Evolutionary conservation across 768 basidiomycete species (phyloP), one percentile per base, ranked within the genome.

Genomic region (Tylopilus balloui): DNA sequence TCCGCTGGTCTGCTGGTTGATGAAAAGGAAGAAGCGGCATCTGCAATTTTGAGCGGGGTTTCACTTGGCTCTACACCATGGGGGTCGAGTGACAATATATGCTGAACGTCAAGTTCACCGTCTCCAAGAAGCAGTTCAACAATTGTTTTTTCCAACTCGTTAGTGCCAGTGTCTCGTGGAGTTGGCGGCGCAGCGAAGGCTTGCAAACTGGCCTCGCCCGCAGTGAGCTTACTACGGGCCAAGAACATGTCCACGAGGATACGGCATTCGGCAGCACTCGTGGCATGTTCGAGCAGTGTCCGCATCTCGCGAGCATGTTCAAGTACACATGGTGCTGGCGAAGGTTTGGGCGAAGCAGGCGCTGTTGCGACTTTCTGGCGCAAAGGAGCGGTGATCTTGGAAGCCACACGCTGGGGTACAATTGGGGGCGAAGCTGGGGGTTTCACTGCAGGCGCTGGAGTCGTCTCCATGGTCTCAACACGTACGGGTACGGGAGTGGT

Each of bases 191-290:
- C 62, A 12, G 71, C 56, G 38, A 64, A 63, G 11, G 63, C 60
- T 25, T 65, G 64, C 19, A 47, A 45, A 35, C 53, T 40, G 59
- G 69, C 62, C 21, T 64, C 52, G 27, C 71, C 69, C 19, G 63
- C 19, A 11, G 68, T 45, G 37, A 75, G 74, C 15, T 80, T 81
- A 45, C 76, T 75, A 54, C 81, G 81, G 12, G 80, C 75, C 50
- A 95, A 71, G 69, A 88, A 86, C 73, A 91, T 87, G 54, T 90
- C 85, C 24, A 92, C 75, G 48, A 94, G 81, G 36, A 93, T 72
- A 43, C 88, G 86, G 62, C 91, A 92, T 71, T 95, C 92, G 51
- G 85, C 82, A 39, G 79, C 86, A 36, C 76, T 81, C 2, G 85
- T 84, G 13, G 92, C 90, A 42, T 71, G 78, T 9, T 77, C 67